Evolutionary conservation across 208 protist species (phyloP).

Genomic region (Blechomonas ayalai): DNA sequence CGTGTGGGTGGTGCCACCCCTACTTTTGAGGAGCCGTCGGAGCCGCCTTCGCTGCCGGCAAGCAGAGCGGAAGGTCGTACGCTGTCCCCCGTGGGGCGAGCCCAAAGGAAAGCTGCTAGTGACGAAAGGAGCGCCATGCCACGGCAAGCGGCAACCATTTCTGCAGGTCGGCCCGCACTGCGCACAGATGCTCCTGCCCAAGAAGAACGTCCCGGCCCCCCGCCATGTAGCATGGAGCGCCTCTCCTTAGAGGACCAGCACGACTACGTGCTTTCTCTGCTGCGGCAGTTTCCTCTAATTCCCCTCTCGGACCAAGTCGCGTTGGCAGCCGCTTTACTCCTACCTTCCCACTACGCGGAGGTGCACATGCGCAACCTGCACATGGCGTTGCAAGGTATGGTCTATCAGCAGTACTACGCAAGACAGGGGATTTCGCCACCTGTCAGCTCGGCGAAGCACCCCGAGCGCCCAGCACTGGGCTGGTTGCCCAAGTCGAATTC

Average conservation of each 20-base stretch:
- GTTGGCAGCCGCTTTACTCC: constrained; percentile 35
- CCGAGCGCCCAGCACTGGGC: neutral
- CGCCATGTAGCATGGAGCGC: constrained; percentile 1
- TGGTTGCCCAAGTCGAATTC: neutral
- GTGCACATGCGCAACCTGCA: constrained; percentile 22
- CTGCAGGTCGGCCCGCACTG: too few species aligned
- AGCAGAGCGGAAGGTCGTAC: neutral
- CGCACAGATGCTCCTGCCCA: too few species aligned
- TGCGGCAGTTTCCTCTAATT: constrained; percentile 25
- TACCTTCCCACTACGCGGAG: constrained; percentile 20
- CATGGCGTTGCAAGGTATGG: constrained; percentile 30
- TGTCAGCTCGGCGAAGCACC: neutral
- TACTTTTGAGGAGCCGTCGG: too few species aligned
- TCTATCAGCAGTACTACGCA: constrained; percentile 29
- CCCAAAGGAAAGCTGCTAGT: too few species aligned
- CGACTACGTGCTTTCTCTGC: constrained; percentile 18
- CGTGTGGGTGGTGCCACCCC: too few species aligned
- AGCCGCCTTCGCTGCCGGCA: too few species aligned
- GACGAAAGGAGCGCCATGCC: neutral
- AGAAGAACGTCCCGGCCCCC: too few species aligned
- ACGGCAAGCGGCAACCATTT: neutral
- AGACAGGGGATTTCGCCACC: constrained; percentile 1
- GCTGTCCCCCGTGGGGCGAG: too few species aligned
- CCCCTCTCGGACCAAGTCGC: constrained; percentile 44
- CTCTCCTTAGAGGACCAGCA: constrained; percentile 17